Conservation (phyloP, 257 asterid genomes). For the Prunella vulgaris region DNA sequence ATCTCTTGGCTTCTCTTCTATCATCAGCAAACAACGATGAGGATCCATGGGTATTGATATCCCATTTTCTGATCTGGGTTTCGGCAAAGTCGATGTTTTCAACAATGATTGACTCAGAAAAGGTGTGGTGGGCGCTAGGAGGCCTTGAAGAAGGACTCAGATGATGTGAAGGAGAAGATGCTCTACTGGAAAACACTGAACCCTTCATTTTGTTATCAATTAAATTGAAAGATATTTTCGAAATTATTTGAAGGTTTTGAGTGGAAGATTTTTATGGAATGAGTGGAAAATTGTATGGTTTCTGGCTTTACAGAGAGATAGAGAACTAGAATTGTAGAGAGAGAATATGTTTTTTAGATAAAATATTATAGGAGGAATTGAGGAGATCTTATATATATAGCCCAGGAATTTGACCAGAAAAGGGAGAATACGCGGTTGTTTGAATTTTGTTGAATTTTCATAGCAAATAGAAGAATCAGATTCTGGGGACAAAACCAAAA, state of each 20-base stretch:
- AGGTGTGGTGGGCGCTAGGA: slow-evolving; percentile 32
- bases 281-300: not conserved
- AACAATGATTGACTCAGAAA: slow-evolving; percentile 51
- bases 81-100: slow-evolving; percentile 56
- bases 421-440: slow-evolving; percentile 5
- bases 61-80: slow-evolving; percentile 37
- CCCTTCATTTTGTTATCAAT: slow-evolving; percentile 16
- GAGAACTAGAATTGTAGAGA: not conserved
- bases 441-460: not conserved
- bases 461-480: not conserved
- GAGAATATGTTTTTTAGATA: not conserved
- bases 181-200: slow-evolving; percentile 29
- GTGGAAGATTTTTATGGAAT: too few relatives aligned
- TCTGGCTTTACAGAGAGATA: not conserved
- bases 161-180: slow-evolving; percentile 26
- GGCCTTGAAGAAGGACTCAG: slow-evolving; percentile 21
- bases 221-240: not conserved
- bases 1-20: slow-evolving; percentile 34
- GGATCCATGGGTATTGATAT: slow-evolving; percentile 22
- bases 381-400: not conserved
- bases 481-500: not conserved
- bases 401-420: slow-evolving; percentile 7
- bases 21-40: slow-evolving; percentile 36
- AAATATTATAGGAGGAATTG: not conserved
- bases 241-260: not conserved